Evolutionary conservation across 2,329 filamentous ascomycete genomes (phyloP), one percentile per base, ranked within the genome.

Genomic region (Penicillium sp.): DNA sequence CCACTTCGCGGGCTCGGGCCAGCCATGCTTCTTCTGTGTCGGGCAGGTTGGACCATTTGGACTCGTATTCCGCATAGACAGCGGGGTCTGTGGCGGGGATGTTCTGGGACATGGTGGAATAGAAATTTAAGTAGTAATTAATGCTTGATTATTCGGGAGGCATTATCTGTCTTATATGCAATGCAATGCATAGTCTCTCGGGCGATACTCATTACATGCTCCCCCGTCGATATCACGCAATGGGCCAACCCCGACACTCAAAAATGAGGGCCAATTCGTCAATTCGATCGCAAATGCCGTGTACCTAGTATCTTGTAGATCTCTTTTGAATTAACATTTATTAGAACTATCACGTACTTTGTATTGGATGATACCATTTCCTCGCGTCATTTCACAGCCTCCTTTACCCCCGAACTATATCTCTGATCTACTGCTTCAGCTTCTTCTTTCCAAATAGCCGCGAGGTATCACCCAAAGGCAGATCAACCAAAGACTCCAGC

Each of bases 1-100:
- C 72, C 3, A 84, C 81, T 27, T 78, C 72, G n/a, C 70, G 69
- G 6, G 81, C 81, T 43, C 81, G 74, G 4, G 68, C 63, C 7
- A 83, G 58, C 81, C 81, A 84, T 53, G 61, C 74, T 14, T 72
- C 67, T 13, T 75, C 65, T 5, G 71, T 73, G 38, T 69, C 59
- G 2, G 81, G 81, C 0, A 65, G 59, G 2, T 67, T 56, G 43
- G 69, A 56, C 59, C 63, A 68, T 59, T 71, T 79, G 34, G 71
- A 67, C 52, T 77, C 63, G 52, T 78, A 76, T 34, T 69, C 56
- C 11, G 70, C 63, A 55, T 81, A 81, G 18, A 76, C 61, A 11
- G 64, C 56, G 5, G 77, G 75, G 46, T 80, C 75, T 8, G 74
- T 67, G 5, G 61, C 65, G 10, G 66, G 57, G 34, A 63, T 34